Evolutionary conservation across 2,329 filamentous ascomycete species (phyloP).

Genomic region (Nakataea oryzae): DNA sequence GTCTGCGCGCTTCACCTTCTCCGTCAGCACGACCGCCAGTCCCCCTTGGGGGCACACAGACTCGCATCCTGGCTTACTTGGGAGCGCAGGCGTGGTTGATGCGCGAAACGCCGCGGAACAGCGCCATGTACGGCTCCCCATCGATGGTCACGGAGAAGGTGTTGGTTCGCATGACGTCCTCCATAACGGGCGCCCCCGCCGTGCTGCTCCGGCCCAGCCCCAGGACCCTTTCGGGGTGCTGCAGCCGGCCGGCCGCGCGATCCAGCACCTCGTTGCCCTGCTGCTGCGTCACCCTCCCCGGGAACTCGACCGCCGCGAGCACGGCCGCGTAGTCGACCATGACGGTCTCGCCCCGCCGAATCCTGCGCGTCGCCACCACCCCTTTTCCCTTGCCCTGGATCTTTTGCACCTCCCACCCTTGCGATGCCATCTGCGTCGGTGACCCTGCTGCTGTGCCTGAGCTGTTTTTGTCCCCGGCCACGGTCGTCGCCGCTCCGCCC

Average conservation of each 20-base stretch:
- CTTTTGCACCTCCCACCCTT: conserved; percentile 17
- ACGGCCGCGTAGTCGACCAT: conserved; percentile 20
- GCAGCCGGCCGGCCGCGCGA: conserved; percentile 17
- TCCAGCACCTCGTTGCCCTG: conserved; percentile 19
- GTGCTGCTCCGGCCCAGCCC: conserved; percentile 16
- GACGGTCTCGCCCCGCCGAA: conserved; percentile 16
- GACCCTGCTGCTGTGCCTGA: background rate
- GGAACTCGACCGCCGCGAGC: conserved; percentile 19
- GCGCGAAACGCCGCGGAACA: conserved; percentile 13
- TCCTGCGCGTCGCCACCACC: conserved; percentile 16
- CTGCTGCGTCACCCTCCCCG: conserved; percentile 14
- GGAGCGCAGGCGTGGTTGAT: conserved; percentile 18
- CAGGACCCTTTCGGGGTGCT: conserved; percentile 15
- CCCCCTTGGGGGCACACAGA: too few species aligned
- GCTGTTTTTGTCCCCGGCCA: conserved; percentile 1
- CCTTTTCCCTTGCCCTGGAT: conserved; percentile 21
- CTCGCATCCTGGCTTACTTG: conserved; percentile 4
- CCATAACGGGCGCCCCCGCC: conserved; percentile 11
- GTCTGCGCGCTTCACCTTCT: conserved; percentile 11
- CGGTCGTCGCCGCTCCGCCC: too few species aligned
- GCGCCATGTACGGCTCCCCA: conserved; percentile 10
- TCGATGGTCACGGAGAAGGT: conserved; percentile 18
- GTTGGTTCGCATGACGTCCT: conserved; percentile 25
- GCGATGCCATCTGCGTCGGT: background rate
- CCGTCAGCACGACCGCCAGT: background rate